A percentile compares a stretch with the other conserved stretches of the same genome.
Conservation (phyloP, 106 monocot genomes). For the Xerophyta viscosa region DNA sequence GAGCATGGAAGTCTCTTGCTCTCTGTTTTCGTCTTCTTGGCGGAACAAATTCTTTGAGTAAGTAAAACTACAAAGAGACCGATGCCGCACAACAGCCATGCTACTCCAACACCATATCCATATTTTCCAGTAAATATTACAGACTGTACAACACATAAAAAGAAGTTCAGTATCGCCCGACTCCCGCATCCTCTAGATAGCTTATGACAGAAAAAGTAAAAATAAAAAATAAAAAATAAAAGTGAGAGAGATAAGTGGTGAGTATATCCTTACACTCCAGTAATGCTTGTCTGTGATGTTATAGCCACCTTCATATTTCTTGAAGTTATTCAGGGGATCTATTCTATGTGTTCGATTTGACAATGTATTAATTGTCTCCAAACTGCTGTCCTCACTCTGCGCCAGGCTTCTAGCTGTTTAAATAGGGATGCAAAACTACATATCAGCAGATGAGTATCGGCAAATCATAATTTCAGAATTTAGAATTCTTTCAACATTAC, state of each 20-base stretch:
- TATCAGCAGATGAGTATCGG: neutral
- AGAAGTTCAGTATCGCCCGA: no score
- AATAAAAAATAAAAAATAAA: neutral
- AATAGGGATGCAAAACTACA: neutral
- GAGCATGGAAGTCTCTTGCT: conserved; percentile 13
- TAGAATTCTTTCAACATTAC: no score
- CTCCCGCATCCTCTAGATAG: no score
- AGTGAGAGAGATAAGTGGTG: neutral
- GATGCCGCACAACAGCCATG: conserved; percentile 57
- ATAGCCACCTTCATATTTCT: conserved; percentile 77
- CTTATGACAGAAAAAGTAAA: no score
- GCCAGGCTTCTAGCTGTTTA: conserved; percentile 19
- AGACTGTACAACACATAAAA: no score
- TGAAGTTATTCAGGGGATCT: conserved; percentile 69
- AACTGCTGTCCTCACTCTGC: conserved; percentile 15
- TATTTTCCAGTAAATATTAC: conserved; percentile 71
- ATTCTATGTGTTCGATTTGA: conserved; percentile 44
- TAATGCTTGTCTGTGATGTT: conserved; percentile 92
- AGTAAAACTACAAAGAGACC: conserved; percentile 21
- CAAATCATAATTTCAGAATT: neutral
- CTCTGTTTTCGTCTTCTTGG: conserved; percentile 11
- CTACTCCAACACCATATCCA: conserved; percentile 55
- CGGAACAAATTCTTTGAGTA: conserved; percentile 16
- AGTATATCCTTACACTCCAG: conserved; percentile 75
- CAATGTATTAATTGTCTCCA: conserved; percentile 15